Base-by-base conservation (phyloP, 2,329 filamentous ascomycete genomes). In the Catunica adiposa region DNA sequence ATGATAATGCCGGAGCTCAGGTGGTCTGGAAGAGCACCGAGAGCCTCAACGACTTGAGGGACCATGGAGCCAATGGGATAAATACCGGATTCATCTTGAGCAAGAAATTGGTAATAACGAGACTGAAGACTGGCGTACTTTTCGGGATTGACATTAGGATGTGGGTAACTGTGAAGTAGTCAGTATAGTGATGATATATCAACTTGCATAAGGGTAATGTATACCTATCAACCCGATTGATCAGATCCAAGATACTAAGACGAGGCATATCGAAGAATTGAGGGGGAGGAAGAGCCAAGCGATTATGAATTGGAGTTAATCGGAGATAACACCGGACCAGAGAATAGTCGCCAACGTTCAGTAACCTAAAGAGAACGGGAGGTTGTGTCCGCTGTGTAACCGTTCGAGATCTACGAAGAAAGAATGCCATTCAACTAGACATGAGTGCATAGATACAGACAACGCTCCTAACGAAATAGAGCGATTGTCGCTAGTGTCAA, bases 131-230 rank as follows among this genome's bases (percentile, higher is more conserved):
- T 67, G 47, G 74, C 69, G 66, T 83, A 80, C 53, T 71, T 70
- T 57, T 75, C 66, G 8, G 78, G 75, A 60, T 82, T 71, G 55
- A 82, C 72, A 55, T 83, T 74, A 56, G 77, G 74, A 68, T 94
- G 87, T 1, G 89, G 89, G 64, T 94, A 94, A 63, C 86, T 90
- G 63, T 3, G 7, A 29, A 31, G 9, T 1, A 14, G n/a, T 48
- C 26, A 48, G 44, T 4, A 25, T 44, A 11, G 20, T 17, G 20
- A 44, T 17, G 15, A 7, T 15, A 44, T 17, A 17, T 17, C 2
- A 23, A 9, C 14, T 23, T 23, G 23, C 50, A 68, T 74, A 68
- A 66, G 8, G 1, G 22, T 20, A n/a, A 15, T 48, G 11, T 26
- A 9, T n/a, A 82, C 78, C 66, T 69, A 68, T 81, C 78, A 54